Evolutionary conservation across 306 rosid species (phyloP), one percentile per base, ranked within the genome.

Genomic region (Citrullus mucosospermus): DNA sequence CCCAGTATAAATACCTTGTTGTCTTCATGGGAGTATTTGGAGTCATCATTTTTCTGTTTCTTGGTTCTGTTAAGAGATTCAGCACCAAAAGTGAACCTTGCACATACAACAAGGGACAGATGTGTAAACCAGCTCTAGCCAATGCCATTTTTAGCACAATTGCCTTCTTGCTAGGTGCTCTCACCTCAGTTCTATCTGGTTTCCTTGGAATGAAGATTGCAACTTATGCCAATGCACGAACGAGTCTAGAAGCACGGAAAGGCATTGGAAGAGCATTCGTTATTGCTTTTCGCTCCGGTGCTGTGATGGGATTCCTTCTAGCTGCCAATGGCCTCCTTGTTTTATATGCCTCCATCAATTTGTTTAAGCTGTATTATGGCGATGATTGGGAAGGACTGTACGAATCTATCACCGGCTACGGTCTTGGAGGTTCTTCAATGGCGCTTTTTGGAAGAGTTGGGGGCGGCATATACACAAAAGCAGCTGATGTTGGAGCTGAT

Each of bases 401-500:
- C 18, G 91, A 91, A 72, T 91, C 93, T 16, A 89, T 89, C 61
- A 91, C 93, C 2, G 93, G 91, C 60, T 89, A 91, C 71, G 91
- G 96, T 18, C 91, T 91, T 53, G 90, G 93, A 79, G 93, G 96
- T 20, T 91, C 88, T 38, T 91, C 96, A 53, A 91, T 91, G 96
- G 93, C 96, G 12, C 88, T 91, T 76, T 89, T 89, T 55, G 93
- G 90, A 78, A 87, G 96, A 82, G 91, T 91, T 81, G 93, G 93
- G 7, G 93, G 93, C 66, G 96, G 93, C 34, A 87, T 89, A 46
- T 91, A 89, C 84, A 91, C 96, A 51, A 91, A 89, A 86, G 96
- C 96, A 48, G 96, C 93, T 62, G 93, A 87, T 91, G 93, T 89
- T 82, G 96, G 96, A 46, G 96, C 93, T 82, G 93, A 87, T 73